Percentiles rank a stretch among this genome's conserved stretches.
These are phyloP conservation scores for Aspergillus udagawae DNA, from an alignment of 2,329 filamentous ascomycete species.

Conservation along the genomic window DNA sequence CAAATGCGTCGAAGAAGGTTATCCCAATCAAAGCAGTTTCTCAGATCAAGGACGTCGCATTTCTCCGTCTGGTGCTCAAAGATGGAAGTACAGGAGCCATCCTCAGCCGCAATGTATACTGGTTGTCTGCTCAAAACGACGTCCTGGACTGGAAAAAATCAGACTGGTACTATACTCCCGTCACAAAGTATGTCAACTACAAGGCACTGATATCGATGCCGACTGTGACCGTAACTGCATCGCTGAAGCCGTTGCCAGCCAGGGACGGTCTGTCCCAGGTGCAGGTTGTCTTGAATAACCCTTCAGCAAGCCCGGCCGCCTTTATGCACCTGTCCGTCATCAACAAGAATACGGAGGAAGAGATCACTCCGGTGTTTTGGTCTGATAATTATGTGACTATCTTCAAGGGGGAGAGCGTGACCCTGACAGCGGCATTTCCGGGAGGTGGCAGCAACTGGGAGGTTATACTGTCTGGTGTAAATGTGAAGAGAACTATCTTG, in stretches of 20 bases:
- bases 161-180: constrained; percentile 58
- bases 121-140: constrained; percentile 49
- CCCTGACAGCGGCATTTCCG: constrained; percentile 31
- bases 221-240: constrained; percentile 36
- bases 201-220: constrained; percentile 42
- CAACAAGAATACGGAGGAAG: constrained; percentile 36
- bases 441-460: constrained; percentile 6
- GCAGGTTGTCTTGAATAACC: constrained; percentile 50
- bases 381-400: constrained; percentile 62
- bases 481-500: constrained; percentile 12
- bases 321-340: constrained; percentile 54
- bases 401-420: constrained; percentile 53
- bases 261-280: constrained; percentile 11
- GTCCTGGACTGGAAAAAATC: constrained; percentile 54
- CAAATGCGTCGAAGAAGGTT: constrained; percentile 45
- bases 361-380: constrained; percentile 54
- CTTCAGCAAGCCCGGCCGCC: constrained; percentile 51
- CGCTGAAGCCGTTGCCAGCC: constrained; percentile 2
- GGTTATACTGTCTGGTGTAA: constrained; percentile 21
- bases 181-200: constrained; percentile 49
- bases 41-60: constrained; percentile 41
- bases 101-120: constrained; percentile 59
- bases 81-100: constrained; percentile 23
- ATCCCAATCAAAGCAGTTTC: constrained; percentile 27
- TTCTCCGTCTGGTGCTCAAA: constrained; percentile 49